Percentiles rank a stretch among this genome's conserved stretches.
Conservation (phyloP, 140 eudicot genomes). For the Oenanthe javanica region DNA sequence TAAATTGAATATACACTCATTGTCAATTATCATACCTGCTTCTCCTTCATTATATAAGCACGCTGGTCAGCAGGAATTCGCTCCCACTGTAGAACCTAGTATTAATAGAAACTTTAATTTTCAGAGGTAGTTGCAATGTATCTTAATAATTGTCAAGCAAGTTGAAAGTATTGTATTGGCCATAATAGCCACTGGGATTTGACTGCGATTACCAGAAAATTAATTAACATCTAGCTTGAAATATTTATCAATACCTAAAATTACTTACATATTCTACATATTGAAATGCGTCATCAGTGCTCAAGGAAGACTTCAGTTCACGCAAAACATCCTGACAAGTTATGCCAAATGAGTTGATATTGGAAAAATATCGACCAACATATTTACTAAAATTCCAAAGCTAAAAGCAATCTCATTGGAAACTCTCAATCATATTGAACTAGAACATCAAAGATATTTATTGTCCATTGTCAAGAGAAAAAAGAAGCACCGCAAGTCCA, state of each 20-base stretch:
- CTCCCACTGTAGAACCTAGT: constrained; percentile 70
- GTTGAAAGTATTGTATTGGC: neutral
- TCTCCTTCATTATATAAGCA: constrained; percentile 74
- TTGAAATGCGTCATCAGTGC: constrained; percentile 63
- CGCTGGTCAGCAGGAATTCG: constrained; percentile 88
- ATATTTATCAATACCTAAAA: neutral
- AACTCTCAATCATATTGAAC: neutral
- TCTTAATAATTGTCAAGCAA: neutral
- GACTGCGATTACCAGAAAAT: neutral
- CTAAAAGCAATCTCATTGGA: neutral
- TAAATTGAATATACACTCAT: neutral
- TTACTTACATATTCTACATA: constrained; percentile 79
- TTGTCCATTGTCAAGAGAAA: neutral
- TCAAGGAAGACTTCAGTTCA: constrained; percentile 61
- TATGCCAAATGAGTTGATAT: neutral
- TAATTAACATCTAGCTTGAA: neutral
- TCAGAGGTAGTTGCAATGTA: neutral
- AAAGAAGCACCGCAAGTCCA: neutral
- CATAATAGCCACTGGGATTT: neutral
- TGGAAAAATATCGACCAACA: neutral
- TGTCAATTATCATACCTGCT: constrained; percentile 40
- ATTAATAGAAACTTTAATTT: neutral
- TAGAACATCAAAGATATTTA: neutral
- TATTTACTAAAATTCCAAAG: neutral
- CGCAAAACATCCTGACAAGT: constrained; percentile 70